A percentile compares a stretch with the other conserved stretches of the same genome.
Evolutionary conservation across 441 rosid species (phyloP).

Genomic region (Corymbia citriodora): DNA sequence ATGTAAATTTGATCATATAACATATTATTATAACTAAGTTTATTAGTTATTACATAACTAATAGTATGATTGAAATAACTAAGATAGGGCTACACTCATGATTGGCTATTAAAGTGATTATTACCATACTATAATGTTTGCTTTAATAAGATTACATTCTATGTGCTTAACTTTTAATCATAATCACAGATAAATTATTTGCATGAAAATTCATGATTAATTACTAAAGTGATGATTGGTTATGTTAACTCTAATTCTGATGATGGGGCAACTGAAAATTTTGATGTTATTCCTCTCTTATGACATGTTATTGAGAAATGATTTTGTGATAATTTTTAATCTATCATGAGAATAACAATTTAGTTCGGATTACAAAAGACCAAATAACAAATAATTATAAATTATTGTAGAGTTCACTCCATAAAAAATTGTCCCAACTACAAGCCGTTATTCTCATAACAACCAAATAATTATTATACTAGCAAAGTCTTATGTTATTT

Average conservation of each 20-base stretch:
- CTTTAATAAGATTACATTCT: not conserved
- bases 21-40: not conserved
- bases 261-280: not conserved
- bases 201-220: not conserved
- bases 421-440: too few species aligned
- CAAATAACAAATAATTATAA: too few species aligned
- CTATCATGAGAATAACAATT: too few species aligned
- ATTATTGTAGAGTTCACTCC: accelerated
- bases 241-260: not conserved
- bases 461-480: not conserved
- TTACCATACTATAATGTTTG: not conserved
- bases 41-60: not conserved
- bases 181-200: not conserved
- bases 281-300: not conserved
- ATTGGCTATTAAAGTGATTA: not conserved
- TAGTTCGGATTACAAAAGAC: not conserved
- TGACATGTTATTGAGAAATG: not conserved
- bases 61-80: not conserved
- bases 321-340: not conserved
- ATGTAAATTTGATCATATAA: not conserved
- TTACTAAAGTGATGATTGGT: not conserved
- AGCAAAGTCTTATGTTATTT: too few species aligned
- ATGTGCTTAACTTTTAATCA: not conserved
- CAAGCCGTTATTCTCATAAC: too few species aligned
- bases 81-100: not conserved